These are phyloP conservation scores for Hemisphaericaspora xylofermentans DNA, from an alignment of 1,139 yeast species.

Conservation along the genomic window DNA sequence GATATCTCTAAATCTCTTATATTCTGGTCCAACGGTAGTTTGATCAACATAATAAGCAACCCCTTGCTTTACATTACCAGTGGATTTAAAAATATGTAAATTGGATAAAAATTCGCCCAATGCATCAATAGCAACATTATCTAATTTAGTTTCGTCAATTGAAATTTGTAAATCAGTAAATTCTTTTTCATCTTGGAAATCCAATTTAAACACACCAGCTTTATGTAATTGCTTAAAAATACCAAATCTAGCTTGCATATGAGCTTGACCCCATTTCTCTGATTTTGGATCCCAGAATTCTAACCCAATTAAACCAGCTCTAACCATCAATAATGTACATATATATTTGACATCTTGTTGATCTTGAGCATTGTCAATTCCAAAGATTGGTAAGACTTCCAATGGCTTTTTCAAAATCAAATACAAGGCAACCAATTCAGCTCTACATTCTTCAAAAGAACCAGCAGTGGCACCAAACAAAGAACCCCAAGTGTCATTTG, in stretches of 20 bases:
- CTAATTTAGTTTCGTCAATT: conserved; percentile 61
- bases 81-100: conserved; percentile 74
- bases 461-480: conserved; percentile 81
- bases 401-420: conserved; percentile 62
- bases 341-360: conserved; percentile 65
- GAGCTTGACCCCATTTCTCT: conserved; percentile 92
- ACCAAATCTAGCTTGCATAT: conserved; percentile 89
- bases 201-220: conserved; percentile 64
- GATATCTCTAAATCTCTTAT: conserved; percentile 62
- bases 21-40: conserved; percentile 64
- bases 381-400: conserved; percentile 70
- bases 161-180: conserved; percentile 59
- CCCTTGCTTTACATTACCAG: conserved; percentile 70
- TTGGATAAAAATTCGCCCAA: conserved; percentile 69
- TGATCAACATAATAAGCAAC: conserved; percentile 59
- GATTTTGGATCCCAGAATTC: conserved; percentile 86
- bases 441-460: conserved; percentile 89
- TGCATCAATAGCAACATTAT: conserved; percentile 64
- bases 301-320: conserved; percentile 80
- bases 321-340: conserved; percentile 77
- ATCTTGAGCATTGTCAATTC: conserved; percentile 53
- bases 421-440: conserved; percentile 85
- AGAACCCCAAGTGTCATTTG: conserved; percentile 89
- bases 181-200: conserved; percentile 44
- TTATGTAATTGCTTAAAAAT: conserved; percentile 73